These are phyloP conservation scores for Tuber microsphaerosporum DNA, from an alignment of 495 filamentous ascomycete species.

Conservation along the genomic window DNA sequence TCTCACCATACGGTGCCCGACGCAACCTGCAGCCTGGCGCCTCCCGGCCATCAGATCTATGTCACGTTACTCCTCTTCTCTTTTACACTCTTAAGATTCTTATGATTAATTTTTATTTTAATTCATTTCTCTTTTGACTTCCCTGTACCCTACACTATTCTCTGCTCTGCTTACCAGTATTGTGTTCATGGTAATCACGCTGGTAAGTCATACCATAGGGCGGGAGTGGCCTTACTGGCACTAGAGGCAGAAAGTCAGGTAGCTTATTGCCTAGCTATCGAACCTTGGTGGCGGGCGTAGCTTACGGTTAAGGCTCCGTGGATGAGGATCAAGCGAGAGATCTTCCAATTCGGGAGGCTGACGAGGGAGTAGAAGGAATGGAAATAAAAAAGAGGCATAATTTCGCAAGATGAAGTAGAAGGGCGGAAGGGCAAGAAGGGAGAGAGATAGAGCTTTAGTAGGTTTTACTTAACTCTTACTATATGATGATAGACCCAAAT, in stretches of 20 bases:
- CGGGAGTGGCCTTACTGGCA: not conserved
- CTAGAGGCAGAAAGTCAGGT: not conserved
- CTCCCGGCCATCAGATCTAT: not conserved
- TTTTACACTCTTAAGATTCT: not conserved
- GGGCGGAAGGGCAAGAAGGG: not conserved
- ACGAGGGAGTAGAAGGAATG: not conserved
- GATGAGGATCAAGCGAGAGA: not conserved
- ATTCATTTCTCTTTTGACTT: not conserved
- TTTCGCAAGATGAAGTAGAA: not conserved
- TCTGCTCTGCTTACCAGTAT: not conserved
- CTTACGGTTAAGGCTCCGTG: not conserved
- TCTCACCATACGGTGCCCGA: not conserved
- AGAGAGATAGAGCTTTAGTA: not conserved
- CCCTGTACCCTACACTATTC: not conserved
- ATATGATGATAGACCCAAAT: not conserved
- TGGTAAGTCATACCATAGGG: not conserved
- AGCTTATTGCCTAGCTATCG: not conserved
- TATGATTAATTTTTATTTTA: not conserved
- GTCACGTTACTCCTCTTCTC: not conserved
- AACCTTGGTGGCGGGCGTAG: not conserved
- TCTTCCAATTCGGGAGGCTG: not conserved
- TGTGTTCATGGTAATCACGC: not conserved
- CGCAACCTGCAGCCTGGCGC: not conserved
- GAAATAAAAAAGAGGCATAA: not conserved
- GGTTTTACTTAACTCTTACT: not conserved